These are phyloP conservation scores for Colletotrichum noveboracense DNA, from an alignment of 2,329 filamentous ascomycete genomes.

Conservation along the genomic window DNA sequence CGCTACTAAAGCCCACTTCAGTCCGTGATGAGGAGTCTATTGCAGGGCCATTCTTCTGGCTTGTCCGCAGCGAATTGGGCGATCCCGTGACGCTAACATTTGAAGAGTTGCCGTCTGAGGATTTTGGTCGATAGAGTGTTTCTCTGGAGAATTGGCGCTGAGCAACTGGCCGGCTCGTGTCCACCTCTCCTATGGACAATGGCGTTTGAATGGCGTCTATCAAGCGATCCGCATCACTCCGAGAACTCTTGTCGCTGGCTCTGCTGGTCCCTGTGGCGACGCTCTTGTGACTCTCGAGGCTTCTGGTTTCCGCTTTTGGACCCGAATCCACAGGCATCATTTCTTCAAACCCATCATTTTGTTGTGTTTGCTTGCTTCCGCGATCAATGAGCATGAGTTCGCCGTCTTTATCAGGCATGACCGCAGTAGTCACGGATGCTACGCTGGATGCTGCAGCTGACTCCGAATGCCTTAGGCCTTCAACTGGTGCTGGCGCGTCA, in stretches of 20 bases:
- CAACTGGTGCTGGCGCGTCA: slow-evolving; percentile 33
- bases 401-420: slow-evolving; percentile 39
- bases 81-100: background rate
- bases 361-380: slow-evolving; percentile 29
- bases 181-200: slow-evolving; percentile 36
- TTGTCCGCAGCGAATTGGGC: background rate
- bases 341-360: background rate
- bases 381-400: slow-evolving; percentile 69
- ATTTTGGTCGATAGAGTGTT: background rate
- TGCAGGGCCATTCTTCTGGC: slow-evolving; percentile 12
- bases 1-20: slow-evolving; percentile 39
- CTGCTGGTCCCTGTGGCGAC: slow-evolving; percentile 44
- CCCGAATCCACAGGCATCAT: background rate
- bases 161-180: background rate
- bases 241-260: slow-evolving; percentile 52
- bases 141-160: slow-evolving; percentile 26
- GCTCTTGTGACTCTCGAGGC: slow-evolving; percentile 35
- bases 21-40: slow-evolving; percentile 25
- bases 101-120: background rate
- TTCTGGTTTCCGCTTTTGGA: slow-evolving; percentile 28
- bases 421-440: slow-evolving; percentile 34
- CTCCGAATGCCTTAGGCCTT: slow-evolving; percentile 11
- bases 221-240: slow-evolving; percentile 71
- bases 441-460: slow-evolving; percentile 28
- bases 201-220: slow-evolving; percentile 75